Conservation (phyloP, 2,329 filamentous ascomycete genomes). For the Penicillium sumatraense region DNA sequence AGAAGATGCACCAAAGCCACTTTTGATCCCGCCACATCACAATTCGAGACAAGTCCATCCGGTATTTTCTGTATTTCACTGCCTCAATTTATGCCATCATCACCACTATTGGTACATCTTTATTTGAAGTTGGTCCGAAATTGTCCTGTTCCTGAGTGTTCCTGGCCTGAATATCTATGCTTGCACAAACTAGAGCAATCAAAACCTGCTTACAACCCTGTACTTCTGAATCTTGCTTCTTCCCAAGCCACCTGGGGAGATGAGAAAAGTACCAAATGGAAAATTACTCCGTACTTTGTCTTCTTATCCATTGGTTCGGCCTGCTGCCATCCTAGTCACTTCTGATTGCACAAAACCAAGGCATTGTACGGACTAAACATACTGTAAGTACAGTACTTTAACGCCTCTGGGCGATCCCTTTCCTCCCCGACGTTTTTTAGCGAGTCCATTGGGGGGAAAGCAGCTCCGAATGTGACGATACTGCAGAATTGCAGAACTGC, state of each 20-base stretch:
- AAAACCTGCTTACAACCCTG: not conserved
- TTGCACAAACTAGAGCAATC: too few relatives aligned
- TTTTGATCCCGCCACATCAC: not conserved
- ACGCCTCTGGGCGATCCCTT: conserved; percentile 21
- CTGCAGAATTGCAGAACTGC: not conserved
- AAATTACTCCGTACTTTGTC: not conserved
- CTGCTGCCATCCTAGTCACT: not conserved
- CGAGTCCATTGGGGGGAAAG: not conserved
- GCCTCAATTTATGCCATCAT: too few relatives aligned
- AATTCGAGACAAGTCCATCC: not conserved
- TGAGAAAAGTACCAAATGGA: not conserved
- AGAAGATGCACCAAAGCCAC: conserved; percentile 5
- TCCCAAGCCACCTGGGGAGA: not conserved
- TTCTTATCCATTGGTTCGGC: not conserved
- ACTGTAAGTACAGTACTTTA: too few relatives aligned
- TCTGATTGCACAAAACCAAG: not conserved
- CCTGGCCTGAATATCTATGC: not conserved
- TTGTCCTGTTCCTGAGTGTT: too few relatives aligned
- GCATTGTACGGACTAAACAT: conserved; percentile 5
- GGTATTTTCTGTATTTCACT: too few relatives aligned
- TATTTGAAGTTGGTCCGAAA: too few relatives aligned
- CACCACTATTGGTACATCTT: too few relatives aligned
- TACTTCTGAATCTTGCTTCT: not conserved
- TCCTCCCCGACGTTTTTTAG: not conserved
- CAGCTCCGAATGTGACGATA: conserved; percentile 8